phyloP scores from a whole-genome alignment of 495 filamentous ascomycete species.

The Penicillium pulvis region DNA sequence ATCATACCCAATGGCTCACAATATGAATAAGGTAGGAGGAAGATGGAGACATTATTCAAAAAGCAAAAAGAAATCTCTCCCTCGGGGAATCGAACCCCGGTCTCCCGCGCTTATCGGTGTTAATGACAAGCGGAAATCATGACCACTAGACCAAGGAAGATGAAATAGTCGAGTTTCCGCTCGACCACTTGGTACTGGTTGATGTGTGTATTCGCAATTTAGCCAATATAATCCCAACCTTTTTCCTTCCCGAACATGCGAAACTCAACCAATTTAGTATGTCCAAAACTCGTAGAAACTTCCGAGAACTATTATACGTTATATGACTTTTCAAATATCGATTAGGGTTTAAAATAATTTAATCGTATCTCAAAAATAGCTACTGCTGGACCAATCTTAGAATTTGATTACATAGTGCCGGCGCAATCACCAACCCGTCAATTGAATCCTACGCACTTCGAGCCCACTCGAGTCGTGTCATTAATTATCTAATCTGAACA shows the following conservation, averaged over 20 bases:
- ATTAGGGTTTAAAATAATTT: too few species aligned
- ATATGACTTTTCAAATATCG: too few species aligned
- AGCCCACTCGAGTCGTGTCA: neutral
- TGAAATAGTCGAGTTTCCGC: slow-evolving; percentile 27
- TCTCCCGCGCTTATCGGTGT: slow-evolving; percentile 49
- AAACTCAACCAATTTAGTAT: neutral
- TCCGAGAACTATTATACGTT: too few species aligned
- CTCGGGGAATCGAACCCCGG: slow-evolving; percentile 58
- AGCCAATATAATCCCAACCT: neutral
- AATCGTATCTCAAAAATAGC: too few species aligned
- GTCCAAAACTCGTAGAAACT: too few species aligned
- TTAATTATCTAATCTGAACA: neutral
- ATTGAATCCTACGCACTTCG: neutral
- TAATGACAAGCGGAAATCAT: slow-evolving; percentile 59
- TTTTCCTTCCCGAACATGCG: too few species aligned
- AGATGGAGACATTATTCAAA: neutral
- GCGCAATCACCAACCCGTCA: neutral
- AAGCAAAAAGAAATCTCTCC: slow-evolving; percentile 38
- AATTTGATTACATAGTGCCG: neutral
- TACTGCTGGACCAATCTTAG: too few species aligned
- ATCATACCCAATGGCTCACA: too few species aligned
- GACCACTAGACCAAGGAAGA: slow-evolving; percentile 53
- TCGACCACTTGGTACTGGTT: slow-evolving; percentile 34
- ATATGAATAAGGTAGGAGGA: too few species aligned
- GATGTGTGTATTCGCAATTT: neutral